Base-by-base conservation (phyloP, 371 early-diverging fungal genomes). In the Mucor racemosus region DNA sequence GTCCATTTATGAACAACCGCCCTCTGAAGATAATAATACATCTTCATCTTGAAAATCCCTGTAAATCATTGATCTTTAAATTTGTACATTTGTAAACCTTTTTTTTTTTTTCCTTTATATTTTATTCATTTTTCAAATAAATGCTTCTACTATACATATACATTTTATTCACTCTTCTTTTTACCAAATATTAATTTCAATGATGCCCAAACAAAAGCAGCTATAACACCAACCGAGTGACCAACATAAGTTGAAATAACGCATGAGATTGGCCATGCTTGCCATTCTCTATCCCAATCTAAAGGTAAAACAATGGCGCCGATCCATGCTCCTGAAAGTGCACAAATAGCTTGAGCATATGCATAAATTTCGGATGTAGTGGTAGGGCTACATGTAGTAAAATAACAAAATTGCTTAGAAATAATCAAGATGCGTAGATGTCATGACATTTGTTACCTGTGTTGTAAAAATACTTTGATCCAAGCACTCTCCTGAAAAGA, bases 281-380 rank as follows among this genome's bases (percentile, higher is more conserved):
- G 83, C 83, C 83, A 82, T 40, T 80, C 80, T 59, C 78, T 64
- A 48, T 82, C 83, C 83, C 83, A 82, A 73, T 82, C 83, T 61
- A 82, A 66, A 14, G 83, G 83, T 46, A 82, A 66, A 4, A 82
- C 83, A 60, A 82, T 76, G 8, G 83, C 83, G 26, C 83, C 83
- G 17, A 82, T 77, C 83, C 83, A 82, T n/a, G 83, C 80, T 11
- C 83, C 83, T 7, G 77, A 74, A 17, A 82, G 61, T 3, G 78
- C 65, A 46, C 80, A 80, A 11, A 82, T 48, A 1, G 72, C 70
- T 71, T 82, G 80, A 15, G 78, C 66, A 69, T 82, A 82, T 4
- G 80, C 80, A 61, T 73, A 80, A 17, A 82, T 80, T 55, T 82
- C 83, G 34, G 69, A 40, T 3, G 69, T 74, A 10, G 76, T 78